A percentile compares a stretch with the other conserved stretches of the same genome.
phyloP scores from a whole-genome alignment of 2,329 filamentous ascomycete genomes.

The Sclerotinia glacialis region DNA sequence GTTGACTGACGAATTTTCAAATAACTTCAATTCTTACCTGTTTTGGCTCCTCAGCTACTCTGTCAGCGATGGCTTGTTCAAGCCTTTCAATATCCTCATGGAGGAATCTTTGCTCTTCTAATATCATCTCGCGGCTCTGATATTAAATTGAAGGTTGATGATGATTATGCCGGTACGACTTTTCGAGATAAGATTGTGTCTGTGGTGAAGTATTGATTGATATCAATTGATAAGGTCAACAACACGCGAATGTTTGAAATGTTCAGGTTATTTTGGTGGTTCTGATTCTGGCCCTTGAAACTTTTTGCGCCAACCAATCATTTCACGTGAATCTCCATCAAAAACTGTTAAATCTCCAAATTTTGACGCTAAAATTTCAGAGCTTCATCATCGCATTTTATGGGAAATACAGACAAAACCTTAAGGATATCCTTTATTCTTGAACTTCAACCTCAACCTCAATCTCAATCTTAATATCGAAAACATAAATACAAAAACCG shows the following conservation, averaged over 20 bases:
- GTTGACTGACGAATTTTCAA: not conserved
- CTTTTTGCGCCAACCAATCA: slow-evolving; percentile 33
- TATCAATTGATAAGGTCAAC: not conserved
- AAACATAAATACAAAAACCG: slow-evolving; percentile 23
- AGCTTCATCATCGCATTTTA: slow-evolving; percentile 20
- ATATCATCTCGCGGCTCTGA: slow-evolving; percentile 56
- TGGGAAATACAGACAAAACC: not conserved
- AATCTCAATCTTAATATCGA: not conserved
- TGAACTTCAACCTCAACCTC: not conserved
- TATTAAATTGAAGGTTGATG: not conserved
- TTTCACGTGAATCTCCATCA: slow-evolving; percentile 13
- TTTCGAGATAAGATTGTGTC: not conserved
- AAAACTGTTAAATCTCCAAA: slow-evolving; percentile 23
- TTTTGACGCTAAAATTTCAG: slow-evolving; percentile 26
- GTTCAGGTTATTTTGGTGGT: slow-evolving; percentile 12
- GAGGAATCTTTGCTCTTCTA: slow-evolving; percentile 91
- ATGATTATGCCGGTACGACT: not conserved
- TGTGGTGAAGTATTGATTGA: not conserved
- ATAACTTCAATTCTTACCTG: slow-evolving; percentile 56
- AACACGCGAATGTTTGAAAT: not conserved
- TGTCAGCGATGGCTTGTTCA: slow-evolving; percentile 89
- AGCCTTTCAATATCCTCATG: slow-evolving; percentile 96
- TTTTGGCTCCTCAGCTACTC: slow-evolving; percentile 82
- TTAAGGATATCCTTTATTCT: slow-evolving; percentile 13
- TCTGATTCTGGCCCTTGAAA: slow-evolving; percentile 12